phyloP scores from a whole-genome alignment of 2,329 filamentous ascomycete species.

The Aspergillus tubingensis region DNA sequence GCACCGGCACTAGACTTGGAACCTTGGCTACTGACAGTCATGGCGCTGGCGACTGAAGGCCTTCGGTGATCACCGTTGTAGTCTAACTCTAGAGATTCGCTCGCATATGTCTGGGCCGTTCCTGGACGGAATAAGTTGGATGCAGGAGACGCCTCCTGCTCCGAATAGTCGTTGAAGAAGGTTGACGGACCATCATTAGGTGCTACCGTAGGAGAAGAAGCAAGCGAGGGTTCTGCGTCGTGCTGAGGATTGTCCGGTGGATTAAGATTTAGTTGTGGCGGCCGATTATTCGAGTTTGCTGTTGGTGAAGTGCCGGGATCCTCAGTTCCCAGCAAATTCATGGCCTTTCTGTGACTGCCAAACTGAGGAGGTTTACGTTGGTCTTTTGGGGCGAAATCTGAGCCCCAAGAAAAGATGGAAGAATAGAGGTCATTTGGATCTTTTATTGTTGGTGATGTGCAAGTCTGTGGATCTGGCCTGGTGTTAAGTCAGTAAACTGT shows the following conservation, averaged over 20 bases:
- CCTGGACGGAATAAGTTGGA: slow-evolving; percentile 69
- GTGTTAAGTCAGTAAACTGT: slow-evolving; percentile 15
- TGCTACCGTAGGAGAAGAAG: slow-evolving; percentile 29
- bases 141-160: slow-evolving; percentile 56
- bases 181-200: slow-evolving; percentile 34
- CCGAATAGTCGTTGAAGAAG: slow-evolving; percentile 42
- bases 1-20: slow-evolving; percentile 73
- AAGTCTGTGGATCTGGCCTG: slow-evolving; percentile 28
- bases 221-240: slow-evolving; percentile 36
- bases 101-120: slow-evolving; percentile 53
- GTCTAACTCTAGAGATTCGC: slow-evolving; percentile 63
- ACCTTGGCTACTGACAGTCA: slow-evolving; percentile 80
- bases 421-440: slow-evolving; percentile 31
- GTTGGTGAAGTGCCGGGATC: slow-evolving; percentile 28
- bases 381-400: slow-evolving; percentile 42
- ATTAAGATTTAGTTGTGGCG: slow-evolving; percentile 25
- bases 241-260: slow-evolving; percentile 22
- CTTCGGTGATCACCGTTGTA: slow-evolving; percentile 73
- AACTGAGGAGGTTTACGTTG: slow-evolving; percentile 37
- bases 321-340: slow-evolving; percentile 33
- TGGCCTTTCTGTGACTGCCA: slow-evolving; percentile 37
- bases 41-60: slow-evolving; percentile 85
- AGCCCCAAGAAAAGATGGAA: slow-evolving; percentile 37
- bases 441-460: slow-evolving; percentile 20
- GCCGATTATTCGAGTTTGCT: slow-evolving; percentile 24